Conservation (phyloP, 495 filamentous ascomycete species). For the Arthonia radiata region DNA sequence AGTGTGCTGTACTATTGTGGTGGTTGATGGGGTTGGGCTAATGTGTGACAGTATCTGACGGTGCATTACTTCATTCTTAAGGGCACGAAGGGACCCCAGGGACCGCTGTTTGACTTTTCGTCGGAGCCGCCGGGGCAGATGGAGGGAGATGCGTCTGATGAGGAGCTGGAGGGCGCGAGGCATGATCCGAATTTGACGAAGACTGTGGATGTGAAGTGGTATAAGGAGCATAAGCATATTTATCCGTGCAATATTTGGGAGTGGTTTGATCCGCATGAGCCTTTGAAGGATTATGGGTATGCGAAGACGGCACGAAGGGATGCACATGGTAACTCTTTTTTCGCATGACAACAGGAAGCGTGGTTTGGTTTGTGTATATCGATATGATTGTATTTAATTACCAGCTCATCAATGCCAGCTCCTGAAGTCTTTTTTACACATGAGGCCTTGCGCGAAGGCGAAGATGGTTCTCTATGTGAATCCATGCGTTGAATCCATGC, state of each 20-base stretch:
- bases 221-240: slow-evolving; percentile 91
- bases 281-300: slow-evolving; percentile 71
- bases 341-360: slow-evolving; percentile 32
- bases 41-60: slow-evolving; percentile 53
- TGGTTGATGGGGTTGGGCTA: slow-evolving; percentile 1
- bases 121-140: slow-evolving; percentile 18
- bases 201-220: slow-evolving; percentile 91
- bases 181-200: slow-evolving; percentile 75
- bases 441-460: no score
- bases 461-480: no score
- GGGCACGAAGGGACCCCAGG: slow-evolving; percentile 44
- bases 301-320: slow-evolving; percentile 58
- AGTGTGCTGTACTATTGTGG: slow-evolving; percentile 14
- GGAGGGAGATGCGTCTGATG: slow-evolving; percentile 11
- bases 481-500: no score
- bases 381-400: no score
- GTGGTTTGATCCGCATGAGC: slow-evolving; percentile 79
- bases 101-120: slow-evolving; percentile 59
- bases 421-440: no score
- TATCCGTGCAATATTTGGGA: slow-evolving; percentile 92
- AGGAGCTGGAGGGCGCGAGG: slow-evolving; percentile 43
- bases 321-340: slow-evolving; percentile 73
- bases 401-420: no score
- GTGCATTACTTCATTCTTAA: slow-evolving; percentile 95
- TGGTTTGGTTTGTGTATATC: neutral